Conservation (phyloP, 495 filamentous ascomycete species). For the Aspergillus sclerotiicarbonarius region DNA sequence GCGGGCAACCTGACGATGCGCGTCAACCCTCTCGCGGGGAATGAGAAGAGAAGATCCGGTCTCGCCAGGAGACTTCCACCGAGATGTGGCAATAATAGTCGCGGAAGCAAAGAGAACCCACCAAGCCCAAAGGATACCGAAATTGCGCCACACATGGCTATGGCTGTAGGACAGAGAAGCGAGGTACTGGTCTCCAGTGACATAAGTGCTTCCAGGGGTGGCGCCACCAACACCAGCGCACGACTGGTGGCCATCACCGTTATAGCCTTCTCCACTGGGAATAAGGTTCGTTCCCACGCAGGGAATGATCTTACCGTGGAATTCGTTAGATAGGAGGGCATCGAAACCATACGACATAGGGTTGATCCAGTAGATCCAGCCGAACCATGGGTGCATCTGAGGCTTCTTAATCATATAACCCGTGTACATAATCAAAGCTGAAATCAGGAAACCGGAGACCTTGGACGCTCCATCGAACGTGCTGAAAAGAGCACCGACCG, state of each 20-base stretch:
- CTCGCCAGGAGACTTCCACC: conserved; percentile 38
- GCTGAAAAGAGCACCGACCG: conserved; percentile 47
- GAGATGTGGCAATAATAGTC: conserved; percentile 39
- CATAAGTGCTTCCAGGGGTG: conserved; percentile 37
- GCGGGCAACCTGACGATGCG: conserved; percentile 16
- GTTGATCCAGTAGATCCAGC: conserved; percentile 72
- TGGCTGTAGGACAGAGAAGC: conserved; percentile 48
- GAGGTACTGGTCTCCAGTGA: conserved; percentile 51
- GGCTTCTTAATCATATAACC: conserved; percentile 62
- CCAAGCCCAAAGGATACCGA: conserved; percentile 48
- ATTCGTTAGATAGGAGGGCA: conserved; percentile 65
- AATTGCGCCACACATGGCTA: conserved; percentile 49
- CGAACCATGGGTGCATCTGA: conserved; percentile 73
- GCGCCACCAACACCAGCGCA: conserved; percentile 57
- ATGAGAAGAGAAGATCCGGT: conserved; percentile 35
- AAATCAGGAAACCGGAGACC: conserved; percentile 48
- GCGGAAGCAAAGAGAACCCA: conserved; percentile 41
- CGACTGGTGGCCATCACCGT: conserved; percentile 33
- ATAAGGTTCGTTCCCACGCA: conserved; percentile 50
- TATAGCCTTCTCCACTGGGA: conserved; percentile 36
- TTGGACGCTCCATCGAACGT: conserved; percentile 56
- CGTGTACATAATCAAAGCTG: conserved; percentile 55
- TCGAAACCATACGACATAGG: conserved; percentile 74
- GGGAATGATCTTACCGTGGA: conserved; percentile 49
- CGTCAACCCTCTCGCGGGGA: conserved; percentile 36